Percentiles rank a stretch among this genome's conserved stretches.
These are phyloP conservation scores for Tephrocybe sp. DNA, from an alignment of 768 basidiomycete genomes.

Conservation along the genomic window DNA sequence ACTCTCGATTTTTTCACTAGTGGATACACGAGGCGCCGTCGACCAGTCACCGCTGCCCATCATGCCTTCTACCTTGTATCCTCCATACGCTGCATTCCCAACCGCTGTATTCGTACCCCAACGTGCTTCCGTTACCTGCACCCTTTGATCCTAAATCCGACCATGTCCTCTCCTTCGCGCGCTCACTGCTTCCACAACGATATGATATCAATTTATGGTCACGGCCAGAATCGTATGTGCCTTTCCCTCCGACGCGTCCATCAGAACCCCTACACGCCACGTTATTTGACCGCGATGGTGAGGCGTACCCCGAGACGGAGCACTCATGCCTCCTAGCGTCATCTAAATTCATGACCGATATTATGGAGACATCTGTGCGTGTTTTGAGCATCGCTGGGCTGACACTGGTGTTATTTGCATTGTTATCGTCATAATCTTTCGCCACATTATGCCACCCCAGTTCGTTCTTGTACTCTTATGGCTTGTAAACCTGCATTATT, in stretches of 20 bases:
- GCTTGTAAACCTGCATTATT: no score
- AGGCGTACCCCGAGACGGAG: slow-evolving; percentile 13
- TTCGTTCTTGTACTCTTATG: no score
- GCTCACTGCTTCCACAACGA: background rate
- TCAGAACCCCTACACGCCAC: background rate
- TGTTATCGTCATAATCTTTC: background rate
- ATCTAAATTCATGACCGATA: slow-evolving; percentile 7
- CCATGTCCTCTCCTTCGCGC: background rate
- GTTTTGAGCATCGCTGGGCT: slow-evolving; percentile 15
- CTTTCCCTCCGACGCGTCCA: background rate
- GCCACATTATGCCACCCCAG: no score
- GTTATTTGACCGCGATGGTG: slow-evolving; percentile 10
- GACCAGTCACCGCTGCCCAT: slow-evolving; percentile 12
- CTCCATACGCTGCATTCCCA: background rate
- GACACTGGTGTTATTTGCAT: slow-evolving; percentile 13
- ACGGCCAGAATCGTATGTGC: no score
- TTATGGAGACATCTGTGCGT: slow-evolving; percentile 8
- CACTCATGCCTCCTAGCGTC: slow-evolving; percentile 7
- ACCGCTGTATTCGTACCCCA: background rate
- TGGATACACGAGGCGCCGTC: slow-evolving; percentile 14
- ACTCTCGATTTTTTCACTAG: background rate
- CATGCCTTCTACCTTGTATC: slow-evolving; percentile 11
- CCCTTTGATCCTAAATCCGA: background rate
- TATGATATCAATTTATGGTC: background rate
- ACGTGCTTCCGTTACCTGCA: background rate